A percentile compares a stretch with the other conserved stretches of the same genome.
phyloP scores from a whole-genome alignment of 2,329 filamentous ascomycete species.

The Penicillium polonicum region DNA sequence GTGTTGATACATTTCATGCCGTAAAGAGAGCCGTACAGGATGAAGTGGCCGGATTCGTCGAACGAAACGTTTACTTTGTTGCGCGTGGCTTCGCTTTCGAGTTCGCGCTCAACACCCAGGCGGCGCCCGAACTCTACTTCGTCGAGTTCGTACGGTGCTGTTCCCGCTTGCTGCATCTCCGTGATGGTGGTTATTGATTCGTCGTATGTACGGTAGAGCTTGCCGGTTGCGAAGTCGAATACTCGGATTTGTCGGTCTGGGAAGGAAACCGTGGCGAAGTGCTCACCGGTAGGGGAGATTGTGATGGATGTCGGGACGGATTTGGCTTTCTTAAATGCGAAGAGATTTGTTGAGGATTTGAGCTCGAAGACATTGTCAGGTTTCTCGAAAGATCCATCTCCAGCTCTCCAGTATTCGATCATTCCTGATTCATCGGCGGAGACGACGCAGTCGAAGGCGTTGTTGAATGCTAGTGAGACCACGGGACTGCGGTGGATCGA shows the following conservation, averaged over 20 bases:
- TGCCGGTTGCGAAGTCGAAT: constrained; percentile 88
- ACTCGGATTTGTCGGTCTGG: constrained; percentile 90
- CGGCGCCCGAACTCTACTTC: constrained; percentile 89
- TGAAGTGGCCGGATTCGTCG: constrained; percentile 93
- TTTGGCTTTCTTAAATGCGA: constrained; percentile 96
- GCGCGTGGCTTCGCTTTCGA: constrained; percentile 68
- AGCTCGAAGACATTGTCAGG: constrained; percentile 87
- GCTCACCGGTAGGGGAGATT: constrained; percentile 79
- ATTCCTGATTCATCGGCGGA: constrained; percentile 88
- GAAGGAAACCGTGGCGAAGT: constrained; percentile 85
- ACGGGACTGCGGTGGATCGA: constrained; percentile 80
- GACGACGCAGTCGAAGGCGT: constrained; percentile 82
- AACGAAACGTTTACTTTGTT: constrained; percentile 84
- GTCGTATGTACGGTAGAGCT: constrained; percentile 89
- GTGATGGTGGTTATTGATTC: constrained; percentile 86
- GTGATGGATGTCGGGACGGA: constrained; percentile 77
- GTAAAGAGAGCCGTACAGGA: constrained; percentile 87
- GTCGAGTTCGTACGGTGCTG: constrained; percentile 75
- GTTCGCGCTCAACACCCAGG: constrained; percentile 79
- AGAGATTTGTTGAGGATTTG: constrained; percentile 91
- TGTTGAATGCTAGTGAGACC: constrained; percentile 84
- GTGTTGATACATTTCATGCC: constrained; percentile 96
- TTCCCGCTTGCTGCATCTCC: constrained; percentile 95
- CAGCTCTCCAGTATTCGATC: constrained; percentile 92
- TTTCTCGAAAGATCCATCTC: constrained; percentile 75